Evolutionary conservation across 2,329 filamentous ascomycete genomes (phyloP).

Genomic region (Ceratocystis huliohia): DNA sequence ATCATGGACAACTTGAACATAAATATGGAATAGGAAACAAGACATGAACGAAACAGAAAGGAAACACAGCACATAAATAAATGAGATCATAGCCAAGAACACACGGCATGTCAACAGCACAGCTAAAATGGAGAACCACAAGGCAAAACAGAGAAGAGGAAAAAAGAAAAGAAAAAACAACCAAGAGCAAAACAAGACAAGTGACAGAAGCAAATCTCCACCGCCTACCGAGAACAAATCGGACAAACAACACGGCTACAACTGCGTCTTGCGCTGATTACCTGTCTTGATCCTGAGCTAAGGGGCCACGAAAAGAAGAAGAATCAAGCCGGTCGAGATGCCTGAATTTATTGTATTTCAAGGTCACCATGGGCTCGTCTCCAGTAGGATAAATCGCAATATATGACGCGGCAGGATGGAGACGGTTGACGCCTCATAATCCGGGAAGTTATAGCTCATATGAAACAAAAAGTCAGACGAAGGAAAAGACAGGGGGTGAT

Average conservation of each 20-base stretch:
- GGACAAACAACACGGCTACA: background rate
- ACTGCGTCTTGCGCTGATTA: background rate
- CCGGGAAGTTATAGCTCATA: background rate
- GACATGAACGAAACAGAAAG: background rate
- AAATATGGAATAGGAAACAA: background rate
- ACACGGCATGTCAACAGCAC: constrained; percentile 1
- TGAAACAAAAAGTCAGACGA: background rate
- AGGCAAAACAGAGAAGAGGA: background rate
- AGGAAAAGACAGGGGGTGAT: background rate
- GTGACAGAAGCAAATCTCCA: background rate
- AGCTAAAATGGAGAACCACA: background rate
- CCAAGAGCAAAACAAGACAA: background rate
- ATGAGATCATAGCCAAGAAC: background rate
- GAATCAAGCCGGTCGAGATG: constrained; percentile 2
- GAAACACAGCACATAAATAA: background rate
- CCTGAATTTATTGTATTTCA: background rate
- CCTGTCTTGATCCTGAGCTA: background rate
- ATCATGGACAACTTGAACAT: background rate
- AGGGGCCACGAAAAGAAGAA: constrained; percentile 11
- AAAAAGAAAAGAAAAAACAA: background rate
- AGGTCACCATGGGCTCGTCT: background rate
- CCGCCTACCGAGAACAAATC: background rate
- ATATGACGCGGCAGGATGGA: background rate
- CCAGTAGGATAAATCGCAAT: background rate
- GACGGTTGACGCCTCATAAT: background rate